Conservation (phyloP, 2,329 filamentous ascomycete genomes). For the Colletotrichum navitas region DNA sequence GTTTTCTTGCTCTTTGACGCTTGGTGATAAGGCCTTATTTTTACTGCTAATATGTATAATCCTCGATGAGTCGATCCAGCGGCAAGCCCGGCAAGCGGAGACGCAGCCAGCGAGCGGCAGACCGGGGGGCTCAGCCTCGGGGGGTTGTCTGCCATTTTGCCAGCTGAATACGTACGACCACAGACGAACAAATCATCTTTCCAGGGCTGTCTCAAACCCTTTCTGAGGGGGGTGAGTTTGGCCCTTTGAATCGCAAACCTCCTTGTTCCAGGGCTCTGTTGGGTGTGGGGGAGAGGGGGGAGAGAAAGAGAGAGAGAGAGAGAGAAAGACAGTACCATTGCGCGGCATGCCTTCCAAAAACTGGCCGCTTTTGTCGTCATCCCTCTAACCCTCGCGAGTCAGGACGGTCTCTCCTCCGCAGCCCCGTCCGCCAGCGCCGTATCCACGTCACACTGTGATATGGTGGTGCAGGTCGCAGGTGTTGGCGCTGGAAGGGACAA, state of each 20-base stretch:
- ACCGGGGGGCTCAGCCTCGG: not conserved
- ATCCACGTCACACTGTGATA: conserved; percentile 18
- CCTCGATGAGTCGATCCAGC: not conserved
- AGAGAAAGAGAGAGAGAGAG: too few species aligned
- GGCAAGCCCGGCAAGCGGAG: conserved; percentile 23
- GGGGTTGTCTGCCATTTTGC: conserved; percentile 24
- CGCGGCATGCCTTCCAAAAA: conserved; percentile 28
- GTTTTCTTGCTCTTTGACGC: not conserved
- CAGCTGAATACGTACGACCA: conserved; percentile 24
- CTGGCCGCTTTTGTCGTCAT: conserved; percentile 35
- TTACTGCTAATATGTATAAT: not conserved
- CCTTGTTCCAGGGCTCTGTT: conserved; percentile 23
- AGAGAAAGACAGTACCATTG: conserved; percentile 1
- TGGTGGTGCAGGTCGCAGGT: not conserved
- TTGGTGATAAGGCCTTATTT: not conserved
- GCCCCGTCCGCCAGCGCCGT: conserved; percentile 21
- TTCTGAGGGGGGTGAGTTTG: not conserved
- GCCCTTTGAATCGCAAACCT: conserved; percentile 12
- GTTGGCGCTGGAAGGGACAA: conserved; percentile 19
- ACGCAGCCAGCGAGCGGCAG: not conserved
- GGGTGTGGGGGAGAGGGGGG: too few species aligned
- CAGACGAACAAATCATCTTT: conserved; percentile 21
- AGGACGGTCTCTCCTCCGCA: not conserved
- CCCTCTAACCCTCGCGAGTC: conserved; percentile 30
- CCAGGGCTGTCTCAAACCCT: not conserved